A percentile compares a stretch with the other conserved stretches of the same genome.
Evolutionary conservation across 768 basidiomycete species (phyloP).

Genomic region (Hygrocybe punicea): DNA sequence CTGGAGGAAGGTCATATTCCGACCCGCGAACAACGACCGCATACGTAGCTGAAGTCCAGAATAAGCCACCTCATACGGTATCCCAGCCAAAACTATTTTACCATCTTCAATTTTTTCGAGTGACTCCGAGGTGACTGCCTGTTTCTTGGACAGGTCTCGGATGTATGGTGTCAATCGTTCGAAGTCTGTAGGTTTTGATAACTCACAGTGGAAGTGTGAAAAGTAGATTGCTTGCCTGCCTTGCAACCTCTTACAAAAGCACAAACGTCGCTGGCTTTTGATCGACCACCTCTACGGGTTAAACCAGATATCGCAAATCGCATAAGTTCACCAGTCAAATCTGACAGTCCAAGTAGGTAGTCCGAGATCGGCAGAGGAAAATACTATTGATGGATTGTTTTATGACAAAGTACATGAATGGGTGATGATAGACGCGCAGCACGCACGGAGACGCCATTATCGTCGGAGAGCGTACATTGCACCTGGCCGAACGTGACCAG

Average conservation of each 20-base stretch:
- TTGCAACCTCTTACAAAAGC: constrained; percentile 71
- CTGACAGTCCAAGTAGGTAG: constrained; percentile 88
- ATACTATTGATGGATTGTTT: constrained; percentile 45
- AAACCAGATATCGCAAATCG: constrained; percentile 87
- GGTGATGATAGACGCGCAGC: neutral
- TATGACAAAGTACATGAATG: neutral
- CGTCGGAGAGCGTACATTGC: constrained; percentile 59
- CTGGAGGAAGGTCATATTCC: constrained; percentile 66
- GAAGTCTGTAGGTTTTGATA: constrained; percentile 51
- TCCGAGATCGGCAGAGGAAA: constrained; percentile 76
- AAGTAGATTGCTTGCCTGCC: constrained; percentile 45
- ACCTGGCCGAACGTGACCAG: constrained; percentile 69
- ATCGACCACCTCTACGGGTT: constrained; percentile 59
- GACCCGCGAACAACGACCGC: constrained; percentile 68
- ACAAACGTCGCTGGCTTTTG: constrained; percentile 61
- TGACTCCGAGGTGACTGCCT: constrained; percentile 79
- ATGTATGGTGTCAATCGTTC: constrained; percentile 71
- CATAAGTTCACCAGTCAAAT: constrained; percentile 97
- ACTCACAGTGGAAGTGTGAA: neutral
- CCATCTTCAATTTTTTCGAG: constrained; percentile 94
- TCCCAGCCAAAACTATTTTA: constrained; percentile 28
- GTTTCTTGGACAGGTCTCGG: constrained; percentile 80
- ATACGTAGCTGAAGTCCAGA: constrained; percentile 55
- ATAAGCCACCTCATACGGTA: neutral
- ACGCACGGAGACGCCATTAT: constrained; percentile 63